phyloP scores from a whole-genome alignment of 169 alveolate genomes.

The Cryptosporidium ryanae region DNA sequence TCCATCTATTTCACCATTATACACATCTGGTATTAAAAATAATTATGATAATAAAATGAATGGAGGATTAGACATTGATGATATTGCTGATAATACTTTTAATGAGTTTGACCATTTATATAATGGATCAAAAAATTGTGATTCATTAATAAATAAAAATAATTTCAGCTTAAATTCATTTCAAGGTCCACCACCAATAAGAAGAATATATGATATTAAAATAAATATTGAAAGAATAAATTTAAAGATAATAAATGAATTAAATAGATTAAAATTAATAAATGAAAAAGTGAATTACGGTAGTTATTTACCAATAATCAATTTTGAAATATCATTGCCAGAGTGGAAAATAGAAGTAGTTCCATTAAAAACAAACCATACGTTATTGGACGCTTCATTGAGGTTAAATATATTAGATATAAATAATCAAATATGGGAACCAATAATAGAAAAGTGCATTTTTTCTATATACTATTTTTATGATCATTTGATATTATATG shows the following conservation, averaged over 20 bases:
- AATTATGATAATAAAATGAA: neutral
- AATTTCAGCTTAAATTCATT: neutral
- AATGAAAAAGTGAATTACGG: neutral
- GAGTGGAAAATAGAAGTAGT: constrained; percentile 53
- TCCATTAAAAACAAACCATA: constrained; percentile 64
- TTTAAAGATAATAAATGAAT: constrained; percentile 10
- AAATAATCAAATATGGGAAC: constrained; percentile 51
- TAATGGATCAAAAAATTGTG: neutral
- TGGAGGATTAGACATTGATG: neutral
- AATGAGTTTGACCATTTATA: neutral
- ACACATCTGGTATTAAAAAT: constrained; percentile 19
- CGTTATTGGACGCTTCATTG: constrained; percentile 20
- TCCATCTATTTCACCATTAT: constrained; percentile 62
- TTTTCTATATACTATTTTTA: constrained; percentile 53
- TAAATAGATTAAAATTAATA: neutral
- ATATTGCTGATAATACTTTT: neutral
- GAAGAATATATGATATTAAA: constrained; percentile 36
- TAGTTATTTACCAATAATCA: constrained; percentile 16
- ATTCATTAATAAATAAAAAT: neutral
- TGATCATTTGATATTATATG: constrained; percentile 57
- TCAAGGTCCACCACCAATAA: constrained; percentile 70
- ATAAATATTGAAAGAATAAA: neutral
- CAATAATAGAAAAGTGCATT: constrained; percentile 39
- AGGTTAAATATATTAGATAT: constrained; percentile 37
- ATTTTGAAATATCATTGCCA: constrained; percentile 31